These are phyloP conservation scores for Saccharomycopsis schoenii DNA, from an alignment of 805 yeast genomes.

Conservation along the genomic window DNA sequence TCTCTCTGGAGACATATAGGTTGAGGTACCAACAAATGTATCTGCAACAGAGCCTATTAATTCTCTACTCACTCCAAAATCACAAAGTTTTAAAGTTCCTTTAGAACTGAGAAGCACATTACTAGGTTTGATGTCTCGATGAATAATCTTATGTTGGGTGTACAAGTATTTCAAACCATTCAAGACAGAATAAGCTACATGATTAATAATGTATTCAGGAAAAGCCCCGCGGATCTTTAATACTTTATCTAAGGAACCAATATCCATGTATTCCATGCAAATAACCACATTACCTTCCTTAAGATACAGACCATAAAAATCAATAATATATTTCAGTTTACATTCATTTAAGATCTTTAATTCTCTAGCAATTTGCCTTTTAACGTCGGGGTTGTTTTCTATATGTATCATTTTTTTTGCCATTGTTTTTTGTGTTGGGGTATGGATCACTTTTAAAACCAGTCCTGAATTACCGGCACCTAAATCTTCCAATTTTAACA, in stretches of 20 bases:
- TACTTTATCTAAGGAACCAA: slow-evolving; percentile 84
- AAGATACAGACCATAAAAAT: slow-evolving; percentile 84
- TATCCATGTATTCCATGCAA: slow-evolving; percentile 94
- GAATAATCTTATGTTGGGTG: slow-evolving; percentile 78
- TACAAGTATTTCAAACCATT: slow-evolving; percentile 78
- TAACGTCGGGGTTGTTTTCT: slow-evolving; percentile 69
- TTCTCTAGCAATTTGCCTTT: slow-evolving; percentile 80
- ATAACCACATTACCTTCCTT: slow-evolving; percentile 41
- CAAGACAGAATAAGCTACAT: slow-evolving; percentile 65
- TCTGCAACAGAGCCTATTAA: slow-evolving; percentile 90
- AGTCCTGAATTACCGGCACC: slow-evolving; percentile 96
- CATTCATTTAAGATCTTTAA: slow-evolving; percentile 87
- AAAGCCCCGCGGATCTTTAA: slow-evolving; percentile 50
- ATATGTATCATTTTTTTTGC: slow-evolving; percentile 84
- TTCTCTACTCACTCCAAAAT: slow-evolving; percentile 93
- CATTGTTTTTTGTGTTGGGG: slow-evolving; percentile 81
- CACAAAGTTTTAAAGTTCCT: slow-evolving; percentile 88
- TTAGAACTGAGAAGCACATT: slow-evolving; percentile 79
- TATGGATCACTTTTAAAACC: slow-evolving; percentile 78
- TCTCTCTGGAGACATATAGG: slow-evolving; percentile 96
- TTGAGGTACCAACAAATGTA: slow-evolving; percentile 96
- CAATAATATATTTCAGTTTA: slow-evolving; percentile 71
- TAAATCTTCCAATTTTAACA: slow-evolving; percentile 62
- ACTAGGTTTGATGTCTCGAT: slow-evolving; percentile 92
- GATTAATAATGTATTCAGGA: slow-evolving; percentile 59